Evolutionary conservation across 306 rosid genomes (phyloP), one percentile per base, ranked within the genome.

Genomic region (Cyamopsis tetragonoloba): DNA sequence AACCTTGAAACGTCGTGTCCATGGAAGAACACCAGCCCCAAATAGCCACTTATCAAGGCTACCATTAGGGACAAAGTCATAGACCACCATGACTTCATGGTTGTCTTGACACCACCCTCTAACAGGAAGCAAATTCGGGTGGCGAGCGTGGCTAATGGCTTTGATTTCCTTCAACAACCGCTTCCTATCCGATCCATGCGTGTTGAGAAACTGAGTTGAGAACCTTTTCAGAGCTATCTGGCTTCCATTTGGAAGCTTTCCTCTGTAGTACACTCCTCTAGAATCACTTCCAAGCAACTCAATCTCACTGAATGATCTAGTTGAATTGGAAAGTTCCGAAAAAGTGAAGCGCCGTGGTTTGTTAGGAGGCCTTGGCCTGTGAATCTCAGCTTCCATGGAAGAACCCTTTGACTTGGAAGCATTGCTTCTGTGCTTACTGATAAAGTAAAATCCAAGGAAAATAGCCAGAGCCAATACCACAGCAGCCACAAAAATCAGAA

Each of bases 1-100:
- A 28, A 78, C 95, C 73, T 87, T 86, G 56, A 86, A 74, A 5
- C 92, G 63, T 15, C 92, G 77, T 0, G 88, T 89, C 92, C 96
- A 89, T 1, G 96, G 91, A 68, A 89, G 88, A 54, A 89, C 87
- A 0, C 92, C 92, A 1, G 77, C 89, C 3, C 92, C 92, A 9
- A 82, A 89, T 3, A 89, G 66, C 96, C 96, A 89, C 42, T 86
- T 89, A 13, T 89, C 92, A 3, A 89, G 77, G 77, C 96, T 77
- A 11, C 90, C 92, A 59, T 89, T 89, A 3, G 81, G 80, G 43
- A 77, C 77, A 49, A 89, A 89, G 19, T 89, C 96, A 55, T 81
- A 89, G 12, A 81, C 80, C 41, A 80, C 88, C 72, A 84, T 84
- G 59, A 73, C 48, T 59, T 89, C 87, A 5, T 76, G 71, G 17